Base-by-base conservation (phyloP, 1,139 yeast species). In the Yamadazyma dushanensis region DNA sequence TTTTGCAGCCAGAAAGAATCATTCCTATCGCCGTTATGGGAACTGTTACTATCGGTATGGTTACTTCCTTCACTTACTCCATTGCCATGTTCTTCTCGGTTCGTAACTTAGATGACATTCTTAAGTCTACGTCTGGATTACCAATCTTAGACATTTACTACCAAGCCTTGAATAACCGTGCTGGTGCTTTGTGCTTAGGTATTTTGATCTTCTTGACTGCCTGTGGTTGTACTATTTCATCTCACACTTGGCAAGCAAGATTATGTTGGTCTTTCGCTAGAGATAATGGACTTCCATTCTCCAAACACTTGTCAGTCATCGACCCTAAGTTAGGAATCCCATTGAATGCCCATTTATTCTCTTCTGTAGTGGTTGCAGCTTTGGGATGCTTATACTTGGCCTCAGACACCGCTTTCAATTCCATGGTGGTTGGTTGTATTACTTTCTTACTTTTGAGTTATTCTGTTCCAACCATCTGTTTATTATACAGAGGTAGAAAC, bases 251-350 rank as follows among this genome's bases (percentile, higher is more conserved):
- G 73, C 73, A 66, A 50, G 67, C 88, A 30, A 73, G 89, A 60
- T 64, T 83, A 49, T 78, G 87, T 52, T 84, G 94, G 92, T 81
- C 90, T 5, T 85, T 83, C 59, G 76, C 89, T 18, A 79, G 92
- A 63, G 92, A 84, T 61, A 61, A 63, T 39, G 76, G 76, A 14
- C 59, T 70, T 46, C 76, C 74, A 27, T 59, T 60, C 33, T 65
- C 73, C 43, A 65, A 64, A 46, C 59, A 61, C 45, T 65, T 66
- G 49, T 59, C 72, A 16, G 53, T 60, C 29, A 59, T 69, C 28
- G 70, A 68, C 52, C 71, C 73, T 30, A 65, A 60, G 43, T 49
- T 64, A 38, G 71, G 72, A 13, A 65, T 69, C 30, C 76, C 75
- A 17, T 55, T 70, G 33, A 66, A 68, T 39, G 74, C 76, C 25